Conservation (phyloP, 1,139 yeast genomes). For the Zygoascus sp. region DNA sequence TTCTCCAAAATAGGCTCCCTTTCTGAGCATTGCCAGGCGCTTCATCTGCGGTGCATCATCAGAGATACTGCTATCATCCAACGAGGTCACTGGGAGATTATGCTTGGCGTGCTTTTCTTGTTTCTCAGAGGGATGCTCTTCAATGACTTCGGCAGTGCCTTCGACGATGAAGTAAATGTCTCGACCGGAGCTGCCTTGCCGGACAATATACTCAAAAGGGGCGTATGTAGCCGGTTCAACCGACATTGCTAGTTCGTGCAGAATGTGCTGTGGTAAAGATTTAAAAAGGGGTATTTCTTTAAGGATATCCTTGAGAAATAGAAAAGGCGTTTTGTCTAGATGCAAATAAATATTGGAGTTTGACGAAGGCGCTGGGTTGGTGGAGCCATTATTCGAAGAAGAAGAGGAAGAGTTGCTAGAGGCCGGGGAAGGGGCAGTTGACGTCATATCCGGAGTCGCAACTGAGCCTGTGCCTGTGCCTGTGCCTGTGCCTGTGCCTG, state of each 20-base stretch:
- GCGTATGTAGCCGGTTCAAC: slow-evolving; percentile 52
- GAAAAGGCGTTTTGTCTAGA: slow-evolving; percentile 8
- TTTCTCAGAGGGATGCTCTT: slow-evolving; percentile 33
- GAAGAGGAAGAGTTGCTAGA: neutral
- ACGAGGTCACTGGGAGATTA: neutral
- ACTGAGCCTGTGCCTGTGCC: too few relatives aligned
- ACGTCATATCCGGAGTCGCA: neutral
- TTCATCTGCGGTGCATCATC: slow-evolving; percentile 2
- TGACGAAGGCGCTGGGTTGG: neutral
- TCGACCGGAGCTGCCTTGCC: slow-evolving; percentile 54
- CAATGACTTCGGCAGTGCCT: slow-evolving; percentile 69
- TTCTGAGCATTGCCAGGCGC: slow-evolving; percentile 47
- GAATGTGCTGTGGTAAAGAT: slow-evolving; percentile 50
- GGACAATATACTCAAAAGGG: slow-evolving; percentile 57
- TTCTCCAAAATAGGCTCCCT: slow-evolving; percentile 72
- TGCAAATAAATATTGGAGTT: slow-evolving; percentile 8
- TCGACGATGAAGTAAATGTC: slow-evolving; percentile 62
- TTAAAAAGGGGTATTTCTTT: slow-evolving; percentile 56
- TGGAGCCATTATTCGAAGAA: neutral
- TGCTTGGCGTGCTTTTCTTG: slow-evolving; percentile 29
- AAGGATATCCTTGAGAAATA: slow-evolving; percentile 44
- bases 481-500: too few relatives aligned
- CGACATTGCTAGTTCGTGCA: slow-evolving; percentile 59
- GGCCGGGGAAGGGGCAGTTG: neutral
- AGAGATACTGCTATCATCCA: slow-evolving; percentile 4